Evolutionary conservation across 2,329 filamentous ascomycete species (phyloP).

Genomic region (Botryosphaeria dothidea): DNA sequence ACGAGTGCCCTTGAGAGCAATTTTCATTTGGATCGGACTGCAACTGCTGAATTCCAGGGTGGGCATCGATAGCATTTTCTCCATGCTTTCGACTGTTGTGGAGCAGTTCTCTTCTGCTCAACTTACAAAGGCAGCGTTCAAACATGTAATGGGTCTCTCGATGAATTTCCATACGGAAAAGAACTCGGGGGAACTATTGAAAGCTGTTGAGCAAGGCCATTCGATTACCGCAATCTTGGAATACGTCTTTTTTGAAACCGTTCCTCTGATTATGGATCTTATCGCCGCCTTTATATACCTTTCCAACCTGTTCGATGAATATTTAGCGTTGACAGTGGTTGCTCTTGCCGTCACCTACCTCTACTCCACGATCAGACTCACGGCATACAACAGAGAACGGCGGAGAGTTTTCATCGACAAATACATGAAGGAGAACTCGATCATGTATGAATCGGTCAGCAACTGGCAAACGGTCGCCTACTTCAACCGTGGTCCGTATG

Average conservation of each 20-base stretch:
- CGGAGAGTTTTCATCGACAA: slow-evolving; percentile 46
- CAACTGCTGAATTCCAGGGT: slow-evolving; percentile 49
- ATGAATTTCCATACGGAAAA: slow-evolving; percentile 71
- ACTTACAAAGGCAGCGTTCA: slow-evolving; percentile 63
- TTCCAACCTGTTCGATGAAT: slow-evolving; percentile 63
- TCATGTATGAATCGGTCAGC: slow-evolving; percentile 59
- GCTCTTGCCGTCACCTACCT: slow-evolving; percentile 50
- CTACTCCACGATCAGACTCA: slow-evolving; percentile 51
- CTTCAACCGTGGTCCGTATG: slow-evolving; percentile 60
- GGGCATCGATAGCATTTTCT: slow-evolving; percentile 53
- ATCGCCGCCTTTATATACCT: slow-evolving; percentile 62
- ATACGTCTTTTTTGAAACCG: slow-evolving; percentile 59
- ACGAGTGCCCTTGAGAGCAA: slow-evolving; percentile 54
- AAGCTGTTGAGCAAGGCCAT: slow-evolving; percentile 64
- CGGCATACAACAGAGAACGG: slow-evolving; percentile 41
- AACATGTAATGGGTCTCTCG: slow-evolving; percentile 67
- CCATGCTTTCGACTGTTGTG: slow-evolving; percentile 56
- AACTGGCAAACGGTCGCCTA: slow-evolving; percentile 63
- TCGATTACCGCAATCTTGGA: slow-evolving; percentile 62
- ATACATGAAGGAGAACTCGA: slow-evolving; percentile 51
- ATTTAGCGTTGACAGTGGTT: slow-evolving; percentile 41
- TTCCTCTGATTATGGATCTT: slow-evolving; percentile 65
- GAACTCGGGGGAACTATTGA: slow-evolving; percentile 64
- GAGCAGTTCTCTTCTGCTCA: slow-evolving; percentile 59
- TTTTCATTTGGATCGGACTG: slow-evolving; percentile 50